Conservation (phyloP, 768 basidiomycete species). For the Mycena amicta region DNA sequence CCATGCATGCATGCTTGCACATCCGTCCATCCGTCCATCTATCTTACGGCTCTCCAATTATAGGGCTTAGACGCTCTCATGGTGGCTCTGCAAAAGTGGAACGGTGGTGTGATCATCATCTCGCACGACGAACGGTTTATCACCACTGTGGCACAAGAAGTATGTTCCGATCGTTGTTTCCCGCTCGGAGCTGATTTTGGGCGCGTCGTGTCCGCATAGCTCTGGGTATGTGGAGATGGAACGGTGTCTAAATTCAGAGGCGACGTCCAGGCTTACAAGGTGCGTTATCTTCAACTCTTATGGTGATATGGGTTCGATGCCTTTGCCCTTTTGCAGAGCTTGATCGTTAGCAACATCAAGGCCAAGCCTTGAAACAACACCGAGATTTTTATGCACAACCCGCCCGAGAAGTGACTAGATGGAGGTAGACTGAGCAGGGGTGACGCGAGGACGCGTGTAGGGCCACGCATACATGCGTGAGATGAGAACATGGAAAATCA, state of each 20-base stretch:
- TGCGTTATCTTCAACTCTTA: slow-evolving; percentile 28
- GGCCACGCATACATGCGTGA: neutral
- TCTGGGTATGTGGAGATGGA: slow-evolving; percentile 92
- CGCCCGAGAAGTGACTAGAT: neutral
- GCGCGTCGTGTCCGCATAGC: slow-evolving; percentile 51
- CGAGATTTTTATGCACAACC: neutral
- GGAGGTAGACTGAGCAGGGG: no score
- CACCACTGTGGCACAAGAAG: slow-evolving; percentile 85
- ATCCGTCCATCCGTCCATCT: neutral
- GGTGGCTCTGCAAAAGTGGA: slow-evolving; percentile 77
- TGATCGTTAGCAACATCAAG: slow-evolving; percentile 30
- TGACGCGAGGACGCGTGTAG: neutral
- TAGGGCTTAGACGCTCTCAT: slow-evolving; percentile 96
- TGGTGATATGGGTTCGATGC: neutral
- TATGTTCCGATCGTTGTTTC: slow-evolving; percentile 32
- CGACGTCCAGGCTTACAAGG: slow-evolving; percentile 93
- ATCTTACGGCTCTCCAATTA: slow-evolving; percentile 18
- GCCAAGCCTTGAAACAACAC: slow-evolving; percentile 20
- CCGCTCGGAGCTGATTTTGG: slow-evolving; percentile 11
- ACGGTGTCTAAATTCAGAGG: slow-evolving; percentile 83
- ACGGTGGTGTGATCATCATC: slow-evolving; percentile 90
- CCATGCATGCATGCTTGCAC: slow-evolving; percentile 1
- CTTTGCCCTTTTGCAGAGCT: slow-evolving; percentile 16
- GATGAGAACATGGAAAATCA: neutral
- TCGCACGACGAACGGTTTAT: slow-evolving; percentile 97